Conservation (phyloP, 495 filamentous ascomycete species). For the Geopyxis carbonaria region DNA sequence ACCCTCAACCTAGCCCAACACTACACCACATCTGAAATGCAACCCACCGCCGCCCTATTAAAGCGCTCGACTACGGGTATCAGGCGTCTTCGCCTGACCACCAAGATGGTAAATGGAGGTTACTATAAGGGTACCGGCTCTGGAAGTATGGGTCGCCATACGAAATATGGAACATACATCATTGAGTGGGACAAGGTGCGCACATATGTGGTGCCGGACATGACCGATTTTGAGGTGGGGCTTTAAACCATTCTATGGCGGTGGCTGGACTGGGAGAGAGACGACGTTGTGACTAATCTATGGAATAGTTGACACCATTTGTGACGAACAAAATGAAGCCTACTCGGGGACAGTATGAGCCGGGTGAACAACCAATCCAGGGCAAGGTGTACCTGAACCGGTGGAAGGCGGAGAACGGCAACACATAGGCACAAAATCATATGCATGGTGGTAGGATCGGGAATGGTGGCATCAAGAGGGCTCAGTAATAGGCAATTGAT, state of each 20-base stretch:
- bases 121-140: slow-evolving; percentile 93
- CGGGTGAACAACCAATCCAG: slow-evolving; percentile 34
- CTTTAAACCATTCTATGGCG: slow-evolving; percentile 1
- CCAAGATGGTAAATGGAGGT: slow-evolving; percentile 79
- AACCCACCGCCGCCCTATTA: slow-evolving; percentile 54
- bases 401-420: slow-evolving; percentile 56
- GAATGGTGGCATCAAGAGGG: too few relatives aligned
- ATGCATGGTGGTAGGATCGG: too few relatives aligned
- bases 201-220: slow-evolving; percentile 64
- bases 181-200: slow-evolving; percentile 76
- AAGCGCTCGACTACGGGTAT: slow-evolving; percentile 32
- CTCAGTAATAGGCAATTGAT: too few relatives aligned
- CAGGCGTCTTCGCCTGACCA: slow-evolving; percentile 59
- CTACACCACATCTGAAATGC: too few relatives aligned
- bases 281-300: slow-evolving; percentile 7
- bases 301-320: slow-evolving; percentile 64
- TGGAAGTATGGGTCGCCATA: slow-evolving; percentile 72
- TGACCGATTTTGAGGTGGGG: slow-evolving; percentile 55
- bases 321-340: slow-evolving; percentile 46
- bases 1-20: too few relatives aligned
- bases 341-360: slow-evolving; percentile 34
- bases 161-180: slow-evolving; percentile 64
- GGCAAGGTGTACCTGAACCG: slow-evolving; percentile 41
- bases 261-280: neutral
- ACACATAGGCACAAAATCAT: too few relatives aligned